Base-by-base conservation (phyloP, 371 early-diverging fungal species). In the Blakeslea trispora region DNA sequence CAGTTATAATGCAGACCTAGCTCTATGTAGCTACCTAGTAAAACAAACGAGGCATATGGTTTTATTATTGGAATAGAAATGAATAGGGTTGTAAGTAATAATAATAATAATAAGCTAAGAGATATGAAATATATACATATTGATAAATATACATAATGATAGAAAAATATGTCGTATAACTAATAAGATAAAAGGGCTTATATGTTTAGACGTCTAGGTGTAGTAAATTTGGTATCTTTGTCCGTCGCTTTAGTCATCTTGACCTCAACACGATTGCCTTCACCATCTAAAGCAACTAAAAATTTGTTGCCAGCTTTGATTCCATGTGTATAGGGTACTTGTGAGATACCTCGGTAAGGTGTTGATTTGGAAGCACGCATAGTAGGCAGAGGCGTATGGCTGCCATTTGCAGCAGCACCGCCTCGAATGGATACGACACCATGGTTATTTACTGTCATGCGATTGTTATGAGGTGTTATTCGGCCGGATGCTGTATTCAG, bases 241-340 rank as follows among this genome's bases (percentile, higher is more conserved):
- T 53, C 63, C 15, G 62, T 72, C 11, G 79, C 79, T 41, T 73
- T 78, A 0, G 71, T 75, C 79, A 78, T 78, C 32, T 68, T 64
- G 2, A 78, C 75, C 52, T 78, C 69, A 2, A 78, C 73, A 48
- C 59, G 66, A 34, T 75, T 78, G 10, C 79, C 79, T 47, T 70
- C 53, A 17, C 63, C 65, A 61, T 78, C 79, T 1, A 74, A 69
- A 14, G 77, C 66, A 7, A 78, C 70, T 32, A 77, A 57, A 34
- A 78, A 78, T 43, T 73, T 73, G 45, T 78, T 73, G 19, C 79
- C 79, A 19, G 73, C 66, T 46, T 78, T 78, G 37, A 78, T 64
- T 35, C 79, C 79, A 43, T 71, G 71, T 9, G 69, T 69, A 60
- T 56, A 74, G 10, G 66, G 63, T 1, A 50, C 40, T 18, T 68